Evolutionary conservation across 331 rosid species (phyloP).

Genomic region (Quercus lobata): DNA sequence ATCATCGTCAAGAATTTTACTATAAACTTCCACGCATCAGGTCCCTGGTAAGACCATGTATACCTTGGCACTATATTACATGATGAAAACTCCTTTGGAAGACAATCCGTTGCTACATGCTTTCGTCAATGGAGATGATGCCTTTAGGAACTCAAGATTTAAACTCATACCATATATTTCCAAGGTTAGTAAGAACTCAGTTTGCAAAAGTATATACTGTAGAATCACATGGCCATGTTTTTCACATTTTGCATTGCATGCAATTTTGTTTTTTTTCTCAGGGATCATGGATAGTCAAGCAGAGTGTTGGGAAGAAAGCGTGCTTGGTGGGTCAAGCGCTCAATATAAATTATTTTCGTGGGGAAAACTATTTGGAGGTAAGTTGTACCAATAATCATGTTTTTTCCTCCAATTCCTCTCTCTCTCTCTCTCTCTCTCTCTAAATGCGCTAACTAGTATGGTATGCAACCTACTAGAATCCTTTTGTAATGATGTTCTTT

Average conservation of each 20-base stretch:
- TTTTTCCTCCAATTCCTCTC: background rate
- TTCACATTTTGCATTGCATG: background rate
- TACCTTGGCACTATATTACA: slow-evolving; percentile 70
- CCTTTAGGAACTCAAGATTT: slow-evolving; percentile 86
- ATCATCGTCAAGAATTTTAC: slow-evolving; percentile 3
- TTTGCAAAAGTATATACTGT: background rate
- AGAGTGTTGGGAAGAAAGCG: slow-evolving; percentile 89
- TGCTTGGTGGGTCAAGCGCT: slow-evolving; percentile 79
- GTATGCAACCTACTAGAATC: background rate
- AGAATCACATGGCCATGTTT: background rate
- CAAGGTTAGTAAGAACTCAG: slow-evolving; percentile 50
- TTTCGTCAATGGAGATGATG: slow-evolving; percentile 87
- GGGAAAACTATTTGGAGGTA: slow-evolving; percentile 87
- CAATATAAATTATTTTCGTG: slow-evolving; percentile 53
- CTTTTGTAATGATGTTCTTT: background rate
- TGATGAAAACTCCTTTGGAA: slow-evolving; percentile 69
- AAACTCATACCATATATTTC: slow-evolving; percentile 96
- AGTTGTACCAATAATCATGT: background rate
- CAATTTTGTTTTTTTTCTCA: slow-evolving; percentile 25
- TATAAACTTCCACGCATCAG: slow-evolving; percentile 26
- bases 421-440: background rate
- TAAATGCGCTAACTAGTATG: background rate
- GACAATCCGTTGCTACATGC: slow-evolving; percentile 53
- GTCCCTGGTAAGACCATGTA: slow-evolving; percentile 62
- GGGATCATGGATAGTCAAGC: slow-evolving; percentile 99